A percentile compares a stretch with the other conserved stretches of the same genome.
Conservation (phyloP, 1,284 basidiomycete species). For the Cystobasidiaceae sp. region DNA sequence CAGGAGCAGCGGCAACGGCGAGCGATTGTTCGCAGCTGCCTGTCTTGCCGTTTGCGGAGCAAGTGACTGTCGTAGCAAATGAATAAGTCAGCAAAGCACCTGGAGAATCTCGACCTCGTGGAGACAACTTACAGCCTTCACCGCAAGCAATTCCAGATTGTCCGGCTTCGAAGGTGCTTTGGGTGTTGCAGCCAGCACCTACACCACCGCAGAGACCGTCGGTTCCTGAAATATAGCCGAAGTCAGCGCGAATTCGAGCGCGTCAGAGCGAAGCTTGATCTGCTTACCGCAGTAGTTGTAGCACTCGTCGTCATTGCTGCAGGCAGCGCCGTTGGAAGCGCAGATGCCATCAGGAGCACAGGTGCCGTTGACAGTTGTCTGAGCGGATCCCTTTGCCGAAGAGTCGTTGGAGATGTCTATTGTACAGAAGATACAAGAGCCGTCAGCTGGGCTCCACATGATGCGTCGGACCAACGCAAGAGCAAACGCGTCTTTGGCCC, state of each 20-base stretch:
- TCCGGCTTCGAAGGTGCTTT: constrained; percentile 11
- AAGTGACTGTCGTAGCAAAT: constrained; percentile 19
- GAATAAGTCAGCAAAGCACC: too few species aligned
- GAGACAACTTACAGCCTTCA: constrained; percentile 20
- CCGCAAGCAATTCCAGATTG: constrained; percentile 26
- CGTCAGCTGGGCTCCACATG: too few species aligned
- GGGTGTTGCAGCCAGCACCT: constrained; percentile 29
- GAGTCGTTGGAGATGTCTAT: constrained; percentile 28
- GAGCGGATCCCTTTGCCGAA: constrained; percentile 6
- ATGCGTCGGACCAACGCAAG: too few species aligned
- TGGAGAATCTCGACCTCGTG: too few species aligned
- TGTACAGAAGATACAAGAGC: too few species aligned
- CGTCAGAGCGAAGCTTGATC: not conserved
- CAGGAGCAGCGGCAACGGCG: not conserved
- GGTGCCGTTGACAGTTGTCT: constrained; percentile 20
- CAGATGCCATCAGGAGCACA: constrained; percentile 22
- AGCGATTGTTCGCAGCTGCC: constrained; percentile 6
- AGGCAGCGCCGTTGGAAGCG: constrained; percentile 22
- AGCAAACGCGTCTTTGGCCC: too few species aligned
- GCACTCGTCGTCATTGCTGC: constrained; percentile 22
- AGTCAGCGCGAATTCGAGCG: not conserved
- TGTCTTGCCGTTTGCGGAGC: constrained; percentile 11
- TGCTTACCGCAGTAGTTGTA: constrained; percentile 31
- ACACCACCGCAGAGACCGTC: constrained; percentile 22
- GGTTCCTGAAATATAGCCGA: not conserved